These are phyloP conservation scores for Termitomyces sp. DNA, from an alignment of 1,284 basidiomycete genomes.

Conservation along the genomic window DNA sequence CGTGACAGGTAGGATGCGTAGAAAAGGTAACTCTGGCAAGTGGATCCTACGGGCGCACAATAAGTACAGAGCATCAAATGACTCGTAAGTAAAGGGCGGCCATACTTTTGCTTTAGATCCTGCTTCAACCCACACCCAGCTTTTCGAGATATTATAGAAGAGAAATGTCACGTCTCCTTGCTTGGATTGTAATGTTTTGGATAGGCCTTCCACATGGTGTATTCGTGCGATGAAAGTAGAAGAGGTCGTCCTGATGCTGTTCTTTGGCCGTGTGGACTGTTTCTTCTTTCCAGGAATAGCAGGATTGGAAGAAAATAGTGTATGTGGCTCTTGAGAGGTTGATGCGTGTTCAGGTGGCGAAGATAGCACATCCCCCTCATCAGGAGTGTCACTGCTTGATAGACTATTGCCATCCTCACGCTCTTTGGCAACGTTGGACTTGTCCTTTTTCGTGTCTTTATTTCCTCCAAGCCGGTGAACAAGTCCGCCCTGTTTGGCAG, in stretches of 20 bases:
- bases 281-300: conserved; percentile 55
- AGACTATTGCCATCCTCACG: conserved; percentile 65
- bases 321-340: conserved; percentile 34
- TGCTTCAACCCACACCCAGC: conserved; percentile 78
- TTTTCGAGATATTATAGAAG: conserved; percentile 81
- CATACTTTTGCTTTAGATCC: conserved; percentile 74
- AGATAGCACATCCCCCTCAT: conserved; percentile 43
- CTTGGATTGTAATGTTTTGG: conserved; percentile 69
- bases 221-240: conserved; percentile 87
- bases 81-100: background rate
- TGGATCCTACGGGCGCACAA: conserved; percentile 59
- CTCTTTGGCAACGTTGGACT: conserved; percentile 34
- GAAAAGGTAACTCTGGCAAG: conserved; percentile 83
- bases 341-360: conserved; percentile 33
- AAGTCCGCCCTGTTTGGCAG: conserved; percentile 50
- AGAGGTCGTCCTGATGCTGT: conserved; percentile 82
- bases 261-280: conserved; percentile 67
- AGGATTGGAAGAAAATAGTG: conserved; percentile 42
- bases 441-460: conserved; percentile 58
- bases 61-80: background rate
- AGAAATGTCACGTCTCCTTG: conserved; percentile 79
- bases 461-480: conserved; percentile 60
- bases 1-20: conserved; percentile 85
- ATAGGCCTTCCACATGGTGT: conserved; percentile 74
- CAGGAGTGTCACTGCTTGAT: conserved; percentile 72